Evolutionary conservation across 208 protist genomes (phyloP).

Genomic region (Wallacemonas sp.): DNA sequence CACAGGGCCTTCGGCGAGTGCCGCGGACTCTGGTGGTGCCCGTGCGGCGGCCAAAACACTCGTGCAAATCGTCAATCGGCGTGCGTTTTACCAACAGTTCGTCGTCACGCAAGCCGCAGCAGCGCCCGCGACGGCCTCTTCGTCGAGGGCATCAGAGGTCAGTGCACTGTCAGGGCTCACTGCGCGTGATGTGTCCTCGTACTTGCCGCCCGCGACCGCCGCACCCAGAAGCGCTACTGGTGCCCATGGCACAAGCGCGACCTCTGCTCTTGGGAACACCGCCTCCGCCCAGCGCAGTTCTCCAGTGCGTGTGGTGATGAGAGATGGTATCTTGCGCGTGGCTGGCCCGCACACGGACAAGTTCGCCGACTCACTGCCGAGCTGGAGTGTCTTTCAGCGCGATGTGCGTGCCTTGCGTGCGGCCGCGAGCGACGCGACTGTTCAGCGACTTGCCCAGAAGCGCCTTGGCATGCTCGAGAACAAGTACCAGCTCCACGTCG

Average conservation of each 20-base stretch:
- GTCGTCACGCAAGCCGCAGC: too few relatives aligned
- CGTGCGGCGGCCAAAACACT: constrained; percentile 37
- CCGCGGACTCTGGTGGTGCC: constrained; percentile 13
- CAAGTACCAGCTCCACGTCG: constrained; percentile 79
- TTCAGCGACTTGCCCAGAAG: constrained; percentile 74
- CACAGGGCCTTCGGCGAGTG: constrained; percentile 32
- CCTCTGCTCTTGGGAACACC: too few relatives aligned
- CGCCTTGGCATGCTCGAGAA: constrained; percentile 82
- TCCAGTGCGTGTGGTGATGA: constrained; percentile 19
- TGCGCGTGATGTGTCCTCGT: background rate
- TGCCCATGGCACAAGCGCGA: too few relatives aligned
- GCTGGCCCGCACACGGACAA: background rate
- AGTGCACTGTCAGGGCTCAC: too few relatives aligned
- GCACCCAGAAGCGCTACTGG: too few relatives aligned
- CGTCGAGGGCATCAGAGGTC: too few relatives aligned
- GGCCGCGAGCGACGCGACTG: constrained; percentile 29
- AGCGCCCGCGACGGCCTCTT: too few relatives aligned
- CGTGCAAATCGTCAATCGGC: constrained; percentile 29
- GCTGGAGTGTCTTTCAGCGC: constrained; percentile 61
- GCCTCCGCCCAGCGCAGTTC: too few relatives aligned
- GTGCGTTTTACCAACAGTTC: constrained; percentile 60
- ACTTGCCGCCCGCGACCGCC: background rate
- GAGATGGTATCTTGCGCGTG: constrained; percentile 37
- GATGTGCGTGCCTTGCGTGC: constrained; percentile 52
- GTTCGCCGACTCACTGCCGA: constrained; percentile 39